Evolutionary conservation across 2,329 filamentous ascomycete genomes (phyloP).

Genomic region (Colletotrichum orchidophilum): DNA sequence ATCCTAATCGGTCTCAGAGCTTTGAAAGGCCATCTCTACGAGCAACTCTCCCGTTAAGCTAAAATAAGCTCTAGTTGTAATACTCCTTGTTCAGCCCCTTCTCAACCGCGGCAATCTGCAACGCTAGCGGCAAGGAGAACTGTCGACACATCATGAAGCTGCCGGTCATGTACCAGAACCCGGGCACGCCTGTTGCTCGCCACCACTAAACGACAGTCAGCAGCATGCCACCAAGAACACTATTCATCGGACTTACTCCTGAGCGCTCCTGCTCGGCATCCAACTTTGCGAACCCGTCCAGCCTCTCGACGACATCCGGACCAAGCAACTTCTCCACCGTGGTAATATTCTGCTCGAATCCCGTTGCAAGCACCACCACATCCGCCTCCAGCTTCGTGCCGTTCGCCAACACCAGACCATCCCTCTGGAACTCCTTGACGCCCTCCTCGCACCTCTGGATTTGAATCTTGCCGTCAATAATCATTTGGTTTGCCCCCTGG

Average conservation of each 20-base stretch:
- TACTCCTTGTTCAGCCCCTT: conserved; percentile 28
- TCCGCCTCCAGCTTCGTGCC: conserved; percentile 50
- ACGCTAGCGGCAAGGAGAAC: conserved; percentile 46
- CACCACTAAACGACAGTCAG: conserved; percentile 42
- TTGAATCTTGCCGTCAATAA: conserved; percentile 52
- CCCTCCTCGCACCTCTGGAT: conserved; percentile 43
- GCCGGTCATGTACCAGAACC: conserved; percentile 51
- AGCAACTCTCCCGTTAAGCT: not conserved
- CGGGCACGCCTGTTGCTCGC: conserved; percentile 48
- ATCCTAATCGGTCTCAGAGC: no score
- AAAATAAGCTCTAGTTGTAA: not conserved
- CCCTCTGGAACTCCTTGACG: conserved; percentile 42
- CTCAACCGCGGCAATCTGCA: conserved; percentile 51
- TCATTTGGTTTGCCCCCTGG: conserved; percentile 49
- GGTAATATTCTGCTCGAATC: conserved; percentile 50
- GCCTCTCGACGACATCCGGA: conserved; percentile 43
- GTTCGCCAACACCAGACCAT: conserved; percentile 41
- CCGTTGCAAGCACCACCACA: conserved; percentile 53
- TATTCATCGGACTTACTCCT: conserved; percentile 35
- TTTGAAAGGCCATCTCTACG: no score
- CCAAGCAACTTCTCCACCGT: conserved; percentile 48
- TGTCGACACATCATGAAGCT: conserved; percentile 46
- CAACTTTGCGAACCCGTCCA: conserved; percentile 48
- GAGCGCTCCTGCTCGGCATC: conserved; percentile 44
- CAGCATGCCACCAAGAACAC: no score